Evolutionary conservation across 2,329 filamentous ascomycete genomes (phyloP).

Genomic region (Claviceps sp.): DNA sequence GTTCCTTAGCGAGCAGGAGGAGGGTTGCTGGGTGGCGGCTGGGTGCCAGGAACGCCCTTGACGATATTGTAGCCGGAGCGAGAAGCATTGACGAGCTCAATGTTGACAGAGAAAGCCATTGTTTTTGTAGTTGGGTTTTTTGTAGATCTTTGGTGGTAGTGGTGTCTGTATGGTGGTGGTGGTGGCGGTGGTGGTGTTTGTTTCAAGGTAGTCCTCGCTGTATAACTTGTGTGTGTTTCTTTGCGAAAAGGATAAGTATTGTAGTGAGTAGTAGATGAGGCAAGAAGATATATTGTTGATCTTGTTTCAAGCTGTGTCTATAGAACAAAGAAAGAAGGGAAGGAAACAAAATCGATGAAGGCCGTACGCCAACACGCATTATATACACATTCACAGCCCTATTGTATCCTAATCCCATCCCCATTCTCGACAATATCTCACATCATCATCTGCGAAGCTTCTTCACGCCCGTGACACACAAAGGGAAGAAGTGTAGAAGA

Average conservation of each 20-base stretch:
- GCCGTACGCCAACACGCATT: not conserved
- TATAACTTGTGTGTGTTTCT: not conserved
- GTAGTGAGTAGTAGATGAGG: no score
- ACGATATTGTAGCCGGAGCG: conserved; percentile 32
- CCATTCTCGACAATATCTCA: not conserved
- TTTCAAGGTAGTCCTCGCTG: not conserved
- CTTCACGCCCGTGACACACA: not conserved
- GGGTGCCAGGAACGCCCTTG: conserved; percentile 13
- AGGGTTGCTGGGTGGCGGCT: conserved; percentile 2
- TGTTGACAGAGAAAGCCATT: conserved; percentile 12
- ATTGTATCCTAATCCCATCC: not conserved
- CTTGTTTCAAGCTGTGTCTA: not conserved
- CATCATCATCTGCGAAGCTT: not conserved
- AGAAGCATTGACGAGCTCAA: conserved; percentile 23
- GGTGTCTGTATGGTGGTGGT: not conserved
- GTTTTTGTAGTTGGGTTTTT: not conserved
- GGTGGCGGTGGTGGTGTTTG: not conserved
- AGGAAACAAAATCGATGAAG: not conserved
- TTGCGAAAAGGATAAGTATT: no score
- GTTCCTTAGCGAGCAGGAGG: conserved; percentile 10
- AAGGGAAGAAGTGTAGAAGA: no score
- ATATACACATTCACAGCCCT: not conserved
- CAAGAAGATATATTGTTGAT: no score
- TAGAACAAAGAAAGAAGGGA: not conserved
- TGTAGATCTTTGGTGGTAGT: not conserved